Conservation (phyloP, 2,329 filamentous ascomycete species). For the Neoascochyta sp. region DNA sequence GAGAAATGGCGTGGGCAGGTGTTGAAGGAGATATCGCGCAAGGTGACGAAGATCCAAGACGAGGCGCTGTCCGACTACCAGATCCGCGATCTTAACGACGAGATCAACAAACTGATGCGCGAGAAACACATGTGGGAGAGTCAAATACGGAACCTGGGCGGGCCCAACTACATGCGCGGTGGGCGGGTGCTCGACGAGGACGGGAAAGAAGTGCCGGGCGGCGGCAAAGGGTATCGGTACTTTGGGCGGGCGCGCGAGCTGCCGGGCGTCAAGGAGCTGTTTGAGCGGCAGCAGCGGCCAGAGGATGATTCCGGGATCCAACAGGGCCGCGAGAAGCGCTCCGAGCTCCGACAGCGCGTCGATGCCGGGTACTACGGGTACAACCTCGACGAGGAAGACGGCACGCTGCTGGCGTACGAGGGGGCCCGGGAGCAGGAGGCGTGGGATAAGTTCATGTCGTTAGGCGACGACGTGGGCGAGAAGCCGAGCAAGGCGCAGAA, state of each 20-base stretch:
- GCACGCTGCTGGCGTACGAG: conserved; percentile 75
- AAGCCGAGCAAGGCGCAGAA: conserved; percentile 26
- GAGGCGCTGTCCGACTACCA: conserved; percentile 89
- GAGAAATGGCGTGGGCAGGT: conserved; percentile 99
- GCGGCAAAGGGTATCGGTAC: conserved; percentile 79
- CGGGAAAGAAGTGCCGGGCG: conserved; percentile 55
- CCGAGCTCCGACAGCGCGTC: conserved; percentile 70
- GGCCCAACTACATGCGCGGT: conserved; percentile 91
- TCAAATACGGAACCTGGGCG: conserved; percentile 91
- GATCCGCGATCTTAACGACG: conserved; percentile 95
- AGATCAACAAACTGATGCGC: conserved; percentile 98
- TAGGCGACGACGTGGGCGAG: conserved; percentile 46
- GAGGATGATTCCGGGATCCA: conserved; percentile 51
- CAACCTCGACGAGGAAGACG: conserved; percentile 87
- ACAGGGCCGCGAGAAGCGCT: conserved; percentile 63
- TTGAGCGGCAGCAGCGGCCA: conserved; percentile 33
- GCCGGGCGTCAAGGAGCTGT: conserved; percentile 89
- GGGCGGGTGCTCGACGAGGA: conserved; percentile 54
- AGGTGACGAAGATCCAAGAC: conserved; percentile 95
- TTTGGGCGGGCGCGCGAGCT: conserved; percentile 87
- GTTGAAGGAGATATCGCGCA: conserved; percentile 93
- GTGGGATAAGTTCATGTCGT: conserved; percentile 61
- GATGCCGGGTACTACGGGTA: conserved; percentile 97
- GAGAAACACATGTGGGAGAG: conserved; percentile 99
- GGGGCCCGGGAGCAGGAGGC: conserved; percentile 78